These are phyloP conservation scores for Debaryomyces castellii DNA, from an alignment of 805 yeast species.

Conservation along the genomic window DNA sequence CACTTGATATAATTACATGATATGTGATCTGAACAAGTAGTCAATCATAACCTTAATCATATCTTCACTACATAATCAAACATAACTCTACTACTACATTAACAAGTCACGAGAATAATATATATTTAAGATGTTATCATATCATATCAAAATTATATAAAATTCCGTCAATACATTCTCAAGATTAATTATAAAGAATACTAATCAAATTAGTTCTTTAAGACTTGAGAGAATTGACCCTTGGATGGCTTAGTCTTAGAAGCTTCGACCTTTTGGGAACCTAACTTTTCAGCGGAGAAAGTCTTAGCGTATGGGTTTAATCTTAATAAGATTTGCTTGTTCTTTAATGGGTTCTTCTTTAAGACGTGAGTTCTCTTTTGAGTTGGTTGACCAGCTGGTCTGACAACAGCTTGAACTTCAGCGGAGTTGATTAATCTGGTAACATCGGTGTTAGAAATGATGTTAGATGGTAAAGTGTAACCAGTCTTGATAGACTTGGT, in stretches of 20 bases:
- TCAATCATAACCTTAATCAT: no score
- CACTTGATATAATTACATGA: background rate
- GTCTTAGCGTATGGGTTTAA: slow-evolving; percentile 99
- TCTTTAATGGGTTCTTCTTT: slow-evolving; percentile 96
- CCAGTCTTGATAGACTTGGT: slow-evolving; percentile 81
- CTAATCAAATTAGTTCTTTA: slow-evolving; percentile 44
- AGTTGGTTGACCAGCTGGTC: slow-evolving; percentile 92
- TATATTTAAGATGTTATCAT: slow-evolving; percentile 1
- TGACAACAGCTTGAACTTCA: slow-evolving; percentile 96
- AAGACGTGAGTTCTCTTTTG: slow-evolving; percentile 93
- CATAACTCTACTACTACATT: background rate
- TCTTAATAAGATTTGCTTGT: slow-evolving; percentile 97
- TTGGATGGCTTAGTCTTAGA: slow-evolving; percentile 64
- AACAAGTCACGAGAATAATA: background rate
- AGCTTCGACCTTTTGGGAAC: slow-evolving; percentile 74
- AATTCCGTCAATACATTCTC: background rate
- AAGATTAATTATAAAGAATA: background rate
- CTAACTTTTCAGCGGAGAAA: slow-evolving; percentile 87
- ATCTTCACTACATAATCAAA: no score
- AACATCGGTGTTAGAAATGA: slow-evolving; percentile 92
- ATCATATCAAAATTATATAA: slow-evolving; percentile 1
- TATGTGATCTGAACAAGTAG: no score
- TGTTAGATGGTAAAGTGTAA: slow-evolving; percentile 91
- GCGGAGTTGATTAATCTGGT: slow-evolving; percentile 98
- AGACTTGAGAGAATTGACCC: slow-evolving; percentile 66